A percentile compares a stretch with the other conserved stretches of the same genome.
Evolutionary conservation across 2,329 filamentous ascomycete genomes (phyloP).

Genomic region (Alternaria conjuncta): DNA sequence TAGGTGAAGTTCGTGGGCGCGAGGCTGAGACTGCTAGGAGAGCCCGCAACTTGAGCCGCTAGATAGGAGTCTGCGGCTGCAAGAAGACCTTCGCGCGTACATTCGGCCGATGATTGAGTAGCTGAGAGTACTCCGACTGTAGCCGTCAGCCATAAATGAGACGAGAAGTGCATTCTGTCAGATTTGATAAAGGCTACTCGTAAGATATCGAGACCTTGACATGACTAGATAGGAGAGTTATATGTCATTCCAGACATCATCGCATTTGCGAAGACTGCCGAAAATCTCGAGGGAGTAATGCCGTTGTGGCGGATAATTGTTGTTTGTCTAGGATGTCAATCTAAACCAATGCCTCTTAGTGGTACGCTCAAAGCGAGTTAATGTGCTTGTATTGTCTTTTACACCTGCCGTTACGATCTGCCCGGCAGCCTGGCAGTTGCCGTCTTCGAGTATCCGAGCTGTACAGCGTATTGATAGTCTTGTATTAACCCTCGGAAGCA

Average conservation of each 20-base stretch:
- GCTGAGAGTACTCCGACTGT: background rate
- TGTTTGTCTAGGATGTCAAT: conserved; percentile 4
- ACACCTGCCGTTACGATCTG: background rate
- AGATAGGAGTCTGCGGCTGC: conserved; percentile 33
- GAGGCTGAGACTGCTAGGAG: conserved; percentile 25
- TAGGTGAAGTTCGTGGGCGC: conserved; percentile 33
- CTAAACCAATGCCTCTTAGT: conserved; percentile 26
- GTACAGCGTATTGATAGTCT: background rate
- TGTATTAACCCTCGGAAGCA: background rate
- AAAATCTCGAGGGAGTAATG: conserved; percentile 2
- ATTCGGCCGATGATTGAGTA: conserved; percentile 19
- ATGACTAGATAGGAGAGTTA: background rate
- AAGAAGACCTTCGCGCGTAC: conserved; percentile 36
- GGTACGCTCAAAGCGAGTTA: conserved; percentile 20
- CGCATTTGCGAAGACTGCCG: background rate
- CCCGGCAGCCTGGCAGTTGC: background rate
- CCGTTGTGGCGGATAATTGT: conserved; percentile 18
- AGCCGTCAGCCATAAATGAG: background rate
- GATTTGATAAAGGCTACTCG: background rate
- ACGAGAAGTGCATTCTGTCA: background rate
- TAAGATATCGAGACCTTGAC: background rate
- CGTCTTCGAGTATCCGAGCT: background rate
- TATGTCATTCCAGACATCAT: background rate
- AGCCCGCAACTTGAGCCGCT: conserved; percentile 29
- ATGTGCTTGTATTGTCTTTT: conserved; percentile 3